Percentiles rank a stretch among this genome's conserved stretches.
These are phyloP conservation scores for Zalerion maritima DNA, from an alignment of 495 filamentous ascomycete species.

Conservation along the genomic window DNA sequence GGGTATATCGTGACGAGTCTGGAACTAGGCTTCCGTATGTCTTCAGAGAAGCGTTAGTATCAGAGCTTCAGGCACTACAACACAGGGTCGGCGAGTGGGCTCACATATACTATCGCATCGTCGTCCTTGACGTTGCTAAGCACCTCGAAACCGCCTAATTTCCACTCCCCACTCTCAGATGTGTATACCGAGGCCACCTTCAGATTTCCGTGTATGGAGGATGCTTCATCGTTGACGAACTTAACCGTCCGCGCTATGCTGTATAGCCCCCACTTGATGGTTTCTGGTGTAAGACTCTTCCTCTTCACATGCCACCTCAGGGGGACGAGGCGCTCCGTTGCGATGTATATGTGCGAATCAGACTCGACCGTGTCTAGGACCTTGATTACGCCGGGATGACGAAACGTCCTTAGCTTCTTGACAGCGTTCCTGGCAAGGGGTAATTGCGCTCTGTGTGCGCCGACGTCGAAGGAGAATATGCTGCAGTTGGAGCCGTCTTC, in stretches of 20 bases:
- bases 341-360: slow-evolving; percentile 85
- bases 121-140: slow-evolving; percentile 93
- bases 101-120: slow-evolving; percentile 76
- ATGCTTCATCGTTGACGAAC: slow-evolving; percentile 89
- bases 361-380: slow-evolving; percentile 92
- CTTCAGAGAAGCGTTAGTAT: slow-evolving; percentile 24
- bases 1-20: slow-evolving; percentile 62
- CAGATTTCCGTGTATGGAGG: slow-evolving; percentile 77
- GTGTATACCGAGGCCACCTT: slow-evolving; percentile 75
- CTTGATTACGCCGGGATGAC: slow-evolving; percentile 87
- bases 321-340: slow-evolving; percentile 77
- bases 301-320: slow-evolving; percentile 75
- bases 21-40: slow-evolving; percentile 76
- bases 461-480: slow-evolving; percentile 88
- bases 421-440: slow-evolving; percentile 85
- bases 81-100: slow-evolving; percentile 16
- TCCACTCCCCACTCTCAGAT: slow-evolving; percentile 96
- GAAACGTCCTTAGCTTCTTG: slow-evolving; percentile 76
- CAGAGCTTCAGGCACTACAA: not conserved
- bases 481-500: slow-evolving; percentile 88
- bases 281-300: slow-evolving; percentile 73
- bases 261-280: slow-evolving; percentile 87
- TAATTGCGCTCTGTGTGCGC: slow-evolving; percentile 58
- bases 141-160: slow-evolving; percentile 83
- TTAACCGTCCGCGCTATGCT: slow-evolving; percentile 80